Evolutionary conservation across 257 asterid genomes (phyloP).

Genomic region (Nicotiana knightiana): DNA sequence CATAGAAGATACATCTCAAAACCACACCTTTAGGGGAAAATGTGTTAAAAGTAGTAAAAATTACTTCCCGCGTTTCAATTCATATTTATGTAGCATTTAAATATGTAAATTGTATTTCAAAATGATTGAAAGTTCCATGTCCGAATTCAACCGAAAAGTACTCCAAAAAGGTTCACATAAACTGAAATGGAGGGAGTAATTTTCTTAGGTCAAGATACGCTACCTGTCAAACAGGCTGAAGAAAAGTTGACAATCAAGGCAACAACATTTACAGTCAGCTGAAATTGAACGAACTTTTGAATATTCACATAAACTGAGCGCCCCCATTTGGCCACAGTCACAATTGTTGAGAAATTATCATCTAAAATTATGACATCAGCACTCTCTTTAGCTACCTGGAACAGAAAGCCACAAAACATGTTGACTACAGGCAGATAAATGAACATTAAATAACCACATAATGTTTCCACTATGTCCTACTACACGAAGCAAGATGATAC

Average conservation of each 20-base stretch:
- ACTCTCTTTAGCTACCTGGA: slow-evolving; percentile 97
- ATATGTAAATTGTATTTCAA: no score
- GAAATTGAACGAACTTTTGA: slow-evolving; percentile 93
- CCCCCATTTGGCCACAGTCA: slow-evolving; percentile 95
- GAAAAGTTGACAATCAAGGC: slow-evolving; percentile 92
- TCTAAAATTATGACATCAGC: slow-evolving; percentile 94
- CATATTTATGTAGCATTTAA: no score
- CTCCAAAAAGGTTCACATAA: no score
- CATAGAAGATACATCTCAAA: not conserved
- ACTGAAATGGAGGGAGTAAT: not conserved
- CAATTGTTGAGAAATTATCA: slow-evolving; percentile 93
- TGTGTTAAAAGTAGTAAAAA: not conserved
- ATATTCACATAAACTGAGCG: slow-evolving; percentile 92
- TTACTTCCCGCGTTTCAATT: no score
- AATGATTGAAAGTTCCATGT: no score
- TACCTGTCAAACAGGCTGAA: slow-evolving; percentile 96
- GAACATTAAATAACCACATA: not conserved
- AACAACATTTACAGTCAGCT: slow-evolving; percentile 90
- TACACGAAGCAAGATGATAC: not conserved
- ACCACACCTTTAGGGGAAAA: not conserved
- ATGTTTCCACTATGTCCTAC: not conserved
- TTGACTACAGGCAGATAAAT: not conserved
- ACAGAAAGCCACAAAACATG: not conserved
- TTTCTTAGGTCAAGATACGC: not conserved
- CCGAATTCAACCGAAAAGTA: no score